phyloP scores from a whole-genome alignment of 2,329 filamentous ascomycete species.

The Passalora sequoiae region DNA sequence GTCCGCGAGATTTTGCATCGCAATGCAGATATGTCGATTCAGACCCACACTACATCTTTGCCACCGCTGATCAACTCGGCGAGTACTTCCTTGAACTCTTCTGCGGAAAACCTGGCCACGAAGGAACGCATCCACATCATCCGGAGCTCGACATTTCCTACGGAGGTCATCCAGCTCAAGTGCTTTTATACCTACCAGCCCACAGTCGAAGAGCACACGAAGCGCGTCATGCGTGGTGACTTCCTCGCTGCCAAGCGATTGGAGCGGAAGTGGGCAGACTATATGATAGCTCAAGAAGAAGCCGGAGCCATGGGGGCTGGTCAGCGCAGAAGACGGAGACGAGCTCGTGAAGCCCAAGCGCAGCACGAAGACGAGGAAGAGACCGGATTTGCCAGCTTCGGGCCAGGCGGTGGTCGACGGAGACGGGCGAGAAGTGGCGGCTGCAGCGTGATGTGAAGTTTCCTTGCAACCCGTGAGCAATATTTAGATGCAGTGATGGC shows the following conservation, averaged over 20 bases:
- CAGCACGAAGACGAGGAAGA: slow-evolving; percentile 78
- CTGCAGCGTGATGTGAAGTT: slow-evolving; percentile 44
- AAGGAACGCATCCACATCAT: slow-evolving; percentile 28
- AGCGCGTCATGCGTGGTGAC: slow-evolving; percentile 74
- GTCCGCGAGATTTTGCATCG: slow-evolving; percentile 79
- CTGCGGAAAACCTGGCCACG: slow-evolving; percentile 17
- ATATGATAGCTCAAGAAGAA: slow-evolving; percentile 89
- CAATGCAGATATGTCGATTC: slow-evolving; percentile 68
- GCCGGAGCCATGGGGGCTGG: slow-evolving; percentile 64
- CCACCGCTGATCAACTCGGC: slow-evolving; percentile 22
- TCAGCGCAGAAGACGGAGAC: slow-evolving; percentile 63
- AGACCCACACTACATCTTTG: slow-evolving; percentile 30
- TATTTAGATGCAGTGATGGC: background rate
- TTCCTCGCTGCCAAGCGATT: slow-evolving; percentile 68
- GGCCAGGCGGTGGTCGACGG: slow-evolving; percentile 39
- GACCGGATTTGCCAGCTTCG: slow-evolving; percentile 29
- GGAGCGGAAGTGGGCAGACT: slow-evolving; percentile 87
- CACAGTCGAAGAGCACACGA: slow-evolving; percentile 89
- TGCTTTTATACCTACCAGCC: slow-evolving; percentile 95
- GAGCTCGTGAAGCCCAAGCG: slow-evolving; percentile 75
- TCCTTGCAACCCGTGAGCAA: background rate
- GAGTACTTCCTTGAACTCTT: slow-evolving; percentile 23
- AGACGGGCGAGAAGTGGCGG: slow-evolving; percentile 46
- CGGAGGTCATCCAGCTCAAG: slow-evolving; percentile 78
- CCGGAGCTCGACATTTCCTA: slow-evolving; percentile 55